Evolutionary conservation across 768 basidiomycete species (phyloP), one percentile per base, ranked within the genome.

Genomic region (Termitomyces sp.): DNA sequence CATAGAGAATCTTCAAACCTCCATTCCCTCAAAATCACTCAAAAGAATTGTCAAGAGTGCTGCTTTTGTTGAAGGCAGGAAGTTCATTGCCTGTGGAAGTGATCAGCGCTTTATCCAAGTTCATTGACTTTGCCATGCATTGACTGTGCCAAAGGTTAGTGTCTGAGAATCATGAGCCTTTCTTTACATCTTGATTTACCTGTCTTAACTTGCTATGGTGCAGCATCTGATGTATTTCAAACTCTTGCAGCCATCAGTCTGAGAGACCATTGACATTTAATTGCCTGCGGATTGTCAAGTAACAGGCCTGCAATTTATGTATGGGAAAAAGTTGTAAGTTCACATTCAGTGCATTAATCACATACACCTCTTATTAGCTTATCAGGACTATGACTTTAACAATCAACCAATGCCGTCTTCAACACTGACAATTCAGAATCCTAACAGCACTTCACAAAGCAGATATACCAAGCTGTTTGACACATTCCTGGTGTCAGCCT

Each of bases 51-150:
- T 42, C 0, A 62, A 62, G 36, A 45, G 59, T 33, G 53, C 56
- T 6, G 35, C 54, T n/a, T 62, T 57, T 53, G 40, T 24, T 8
- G 58, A 62, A 48, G 58, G 43, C 8, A 48, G 51, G 1, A 59
- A 58, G 35, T n/a, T 63, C 36, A 53, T 48, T 6, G 30, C 58
- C 7, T 63, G 61, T 40, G n/a, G 8, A 40, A 40, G 40, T 9
- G 7, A 40, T 40, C 40, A 40, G n/a, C n/a, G 7, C n/a, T 60
- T 46, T 16, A 49, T 58, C 1, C 36, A 63, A 2, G 43, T 63
- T 63, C 9, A 44, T 60, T 3, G 48, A 63, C 36, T 22, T 57
- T 14, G 56, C 24, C 16, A 60, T 35, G 3, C 52, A 56, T 8
- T 22, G 54, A 35, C 2, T 32, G 26, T 20, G n/a, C 6, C 47